phyloP scores from a whole-genome alignment of 257 asterid genomes.

The Gardenia jasminoides region DNA sequence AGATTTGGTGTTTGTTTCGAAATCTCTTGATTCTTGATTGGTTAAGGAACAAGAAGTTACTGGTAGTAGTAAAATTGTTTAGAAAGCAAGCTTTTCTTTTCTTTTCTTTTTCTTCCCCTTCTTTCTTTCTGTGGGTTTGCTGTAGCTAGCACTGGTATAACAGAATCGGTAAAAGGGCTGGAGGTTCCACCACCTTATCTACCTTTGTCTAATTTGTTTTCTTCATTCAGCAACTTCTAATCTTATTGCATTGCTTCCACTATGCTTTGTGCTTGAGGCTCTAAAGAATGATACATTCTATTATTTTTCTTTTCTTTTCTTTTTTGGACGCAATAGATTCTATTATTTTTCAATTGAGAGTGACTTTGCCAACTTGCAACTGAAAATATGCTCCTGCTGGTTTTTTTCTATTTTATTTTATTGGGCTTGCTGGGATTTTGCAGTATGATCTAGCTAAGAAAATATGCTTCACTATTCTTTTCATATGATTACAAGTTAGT shows the following conservation, averaged over 20 bases:
- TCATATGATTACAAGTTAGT: no score
- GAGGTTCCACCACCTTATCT: no score
- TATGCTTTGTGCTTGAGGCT: neutral
- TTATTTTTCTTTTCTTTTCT: no score
- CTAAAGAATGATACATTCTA: neutral
- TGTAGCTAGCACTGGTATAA: no score
- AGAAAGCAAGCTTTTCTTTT: neutral
- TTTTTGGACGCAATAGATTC: no score
- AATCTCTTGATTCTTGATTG: slow-evolving; percentile 9
- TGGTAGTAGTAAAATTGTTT: neutral
- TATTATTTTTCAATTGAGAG: neutral
- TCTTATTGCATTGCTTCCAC: neutral
- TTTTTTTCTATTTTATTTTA: no score
- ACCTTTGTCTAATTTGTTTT: neutral
- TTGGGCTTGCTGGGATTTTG: no score
- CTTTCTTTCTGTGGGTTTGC: neutral
- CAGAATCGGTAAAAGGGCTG: no score
- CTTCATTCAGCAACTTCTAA: neutral
- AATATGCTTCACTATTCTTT: no score
- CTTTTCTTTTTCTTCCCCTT: neutral
- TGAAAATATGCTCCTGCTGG: no score
- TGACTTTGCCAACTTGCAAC: neutral
- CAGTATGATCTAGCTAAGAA: no score
- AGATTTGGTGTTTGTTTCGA: slow-evolving; percentile 13
- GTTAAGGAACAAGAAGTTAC: neutral